Percentiles rank a stretch among this genome's conserved stretches.
Conservation (phyloP, 768 basidiomycete species). For the Dentipellis fragilis region DNA sequence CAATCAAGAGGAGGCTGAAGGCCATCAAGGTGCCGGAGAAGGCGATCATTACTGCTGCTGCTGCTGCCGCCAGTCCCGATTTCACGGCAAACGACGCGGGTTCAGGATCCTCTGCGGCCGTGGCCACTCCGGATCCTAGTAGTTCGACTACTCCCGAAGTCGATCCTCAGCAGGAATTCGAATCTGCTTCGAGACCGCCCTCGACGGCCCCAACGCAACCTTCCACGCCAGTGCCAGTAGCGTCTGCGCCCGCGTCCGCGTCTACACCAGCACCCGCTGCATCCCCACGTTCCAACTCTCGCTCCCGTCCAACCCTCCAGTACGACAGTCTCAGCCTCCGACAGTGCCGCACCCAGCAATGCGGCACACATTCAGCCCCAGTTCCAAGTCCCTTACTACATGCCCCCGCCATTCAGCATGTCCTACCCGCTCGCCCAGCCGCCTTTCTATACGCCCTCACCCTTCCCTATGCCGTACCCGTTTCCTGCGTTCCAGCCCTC, state of each 20-base stretch:
- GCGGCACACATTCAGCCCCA: slow-evolving; percentile 13
- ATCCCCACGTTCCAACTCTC: neutral
- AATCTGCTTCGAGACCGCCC: too few relatives aligned
- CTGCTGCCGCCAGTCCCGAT: neutral
- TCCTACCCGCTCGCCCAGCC: slow-evolving; percentile 15
- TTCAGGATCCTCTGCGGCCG: neutral
- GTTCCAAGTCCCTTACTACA: slow-evolving; percentile 25
- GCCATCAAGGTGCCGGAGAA: too few relatives aligned
- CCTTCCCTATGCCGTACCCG: slow-evolving; percentile 17
- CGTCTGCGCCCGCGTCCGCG: neutral
- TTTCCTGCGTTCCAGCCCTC: neutral
- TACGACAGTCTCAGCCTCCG: neutral
- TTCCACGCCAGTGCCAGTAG: too few relatives aligned
- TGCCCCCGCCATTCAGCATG: slow-evolving; percentile 26
- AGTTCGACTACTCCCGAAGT: too few relatives aligned
- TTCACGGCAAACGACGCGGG: neutral
- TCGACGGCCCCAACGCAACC: too few relatives aligned
- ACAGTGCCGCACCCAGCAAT: neutral
- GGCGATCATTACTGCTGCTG: neutral
- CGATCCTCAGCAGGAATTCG: too few relatives aligned
- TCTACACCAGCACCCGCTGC: neutral
- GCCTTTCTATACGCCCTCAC: slow-evolving; percentile 13
- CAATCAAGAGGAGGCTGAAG: too few relatives aligned
- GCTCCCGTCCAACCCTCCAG: neutral
- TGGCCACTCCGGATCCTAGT: neutral